A percentile compares a stretch with the other conserved stretches of the same genome.
Evolutionary conservation across 495 filamentous ascomycete species (phyloP).

Genomic region (Trichoderma gamsii): DNA sequence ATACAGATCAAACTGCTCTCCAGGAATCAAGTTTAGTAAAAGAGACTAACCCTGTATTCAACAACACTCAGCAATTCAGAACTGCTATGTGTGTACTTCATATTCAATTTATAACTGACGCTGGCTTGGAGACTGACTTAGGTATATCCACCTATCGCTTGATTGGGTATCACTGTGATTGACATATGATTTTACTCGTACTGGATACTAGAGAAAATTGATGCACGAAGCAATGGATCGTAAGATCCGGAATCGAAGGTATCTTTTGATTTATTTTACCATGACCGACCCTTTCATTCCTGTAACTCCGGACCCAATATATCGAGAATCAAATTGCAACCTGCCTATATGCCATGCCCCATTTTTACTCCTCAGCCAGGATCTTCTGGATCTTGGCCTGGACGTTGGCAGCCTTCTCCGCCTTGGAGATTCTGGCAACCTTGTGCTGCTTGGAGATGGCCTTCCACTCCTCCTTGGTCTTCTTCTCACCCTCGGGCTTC

Average conservation of each 20-base stretch:
- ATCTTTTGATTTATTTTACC: conserved; percentile 12
- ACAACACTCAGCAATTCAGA: too few species aligned
- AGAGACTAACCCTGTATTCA: too few species aligned
- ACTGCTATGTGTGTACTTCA: too few species aligned
- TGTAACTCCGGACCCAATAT: conserved; percentile 13
- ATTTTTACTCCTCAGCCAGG: conserved; percentile 38
- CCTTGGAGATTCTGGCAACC: conserved; percentile 68
- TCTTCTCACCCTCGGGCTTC: conserved; percentile 82
- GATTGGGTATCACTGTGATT: background rate
- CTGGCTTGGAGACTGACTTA: too few species aligned
- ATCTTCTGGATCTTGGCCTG: conserved; percentile 82
- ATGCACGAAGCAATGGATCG: conserved; percentile 7
- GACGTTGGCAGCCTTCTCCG: conserved; percentile 69
- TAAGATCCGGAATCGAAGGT: conserved; percentile 10
- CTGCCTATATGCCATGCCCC: background rate
- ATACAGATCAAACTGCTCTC: too few species aligned
- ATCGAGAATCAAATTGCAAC: conserved; percentile 9
- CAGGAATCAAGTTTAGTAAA: too few species aligned
- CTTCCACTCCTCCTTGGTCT: conserved; percentile 97
- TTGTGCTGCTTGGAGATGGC: conserved; percentile 85
- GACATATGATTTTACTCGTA: background rate
- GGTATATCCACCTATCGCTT: too few species aligned
- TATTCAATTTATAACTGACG: too few species aligned
- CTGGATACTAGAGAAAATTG: background rate
- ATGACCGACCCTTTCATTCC: conserved; percentile 14